These are phyloP conservation scores for Pelargonium myrrhifolium DNA, from an alignment of 441 rosid genomes.

Conservation along the genomic window DNA sequence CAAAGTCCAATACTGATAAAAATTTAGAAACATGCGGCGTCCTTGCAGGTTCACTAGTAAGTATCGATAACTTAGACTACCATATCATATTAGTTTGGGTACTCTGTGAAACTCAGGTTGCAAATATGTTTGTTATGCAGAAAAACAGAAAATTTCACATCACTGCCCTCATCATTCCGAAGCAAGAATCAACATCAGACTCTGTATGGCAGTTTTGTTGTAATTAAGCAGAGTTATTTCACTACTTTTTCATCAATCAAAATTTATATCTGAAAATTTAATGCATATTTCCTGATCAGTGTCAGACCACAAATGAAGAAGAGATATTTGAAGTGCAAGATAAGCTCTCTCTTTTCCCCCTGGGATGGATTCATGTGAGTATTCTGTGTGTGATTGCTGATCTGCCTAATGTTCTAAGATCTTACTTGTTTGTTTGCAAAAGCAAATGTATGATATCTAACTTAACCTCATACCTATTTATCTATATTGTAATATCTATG, in stretches of 20 bases:
- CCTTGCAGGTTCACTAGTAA: slow-evolving; percentile 91
- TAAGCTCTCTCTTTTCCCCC: slow-evolving; percentile 81
- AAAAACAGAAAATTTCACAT: slow-evolving; percentile 77
- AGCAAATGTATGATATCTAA: not conserved
- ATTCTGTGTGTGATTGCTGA: slow-evolving; percentile 3
- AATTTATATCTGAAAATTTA: slow-evolving; percentile 1
- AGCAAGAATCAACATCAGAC: slow-evolving; percentile 90
- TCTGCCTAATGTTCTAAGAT: not conserved
- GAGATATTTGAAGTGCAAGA: slow-evolving; percentile 98
- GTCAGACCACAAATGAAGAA: slow-evolving; percentile 94
- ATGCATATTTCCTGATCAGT: slow-evolving; percentile 36
- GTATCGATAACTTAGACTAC: slow-evolving; percentile 25
- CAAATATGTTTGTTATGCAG: slow-evolving; percentile 38
- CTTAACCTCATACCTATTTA: not conserved
- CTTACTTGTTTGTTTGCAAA: not conserved
- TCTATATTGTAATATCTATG: not conserved
- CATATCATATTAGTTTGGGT: not conserved
- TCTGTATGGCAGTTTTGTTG: slow-evolving; percentile 45
- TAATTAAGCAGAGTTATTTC: slow-evolving; percentile 11
- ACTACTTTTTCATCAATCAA: slow-evolving; percentile 9
- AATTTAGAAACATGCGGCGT: slow-evolving; percentile 95
- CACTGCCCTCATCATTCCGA: slow-evolving; percentile 91
- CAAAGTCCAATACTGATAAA: slow-evolving; percentile 73
- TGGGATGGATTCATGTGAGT: slow-evolving; percentile 99
- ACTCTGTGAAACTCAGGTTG: slow-evolving; percentile 16